Evolutionary conservation across 2,329 filamentous ascomycete species (phyloP), one percentile per base, ranked within the genome.

Genomic region (Phyllosticta capitalensis): DNA sequence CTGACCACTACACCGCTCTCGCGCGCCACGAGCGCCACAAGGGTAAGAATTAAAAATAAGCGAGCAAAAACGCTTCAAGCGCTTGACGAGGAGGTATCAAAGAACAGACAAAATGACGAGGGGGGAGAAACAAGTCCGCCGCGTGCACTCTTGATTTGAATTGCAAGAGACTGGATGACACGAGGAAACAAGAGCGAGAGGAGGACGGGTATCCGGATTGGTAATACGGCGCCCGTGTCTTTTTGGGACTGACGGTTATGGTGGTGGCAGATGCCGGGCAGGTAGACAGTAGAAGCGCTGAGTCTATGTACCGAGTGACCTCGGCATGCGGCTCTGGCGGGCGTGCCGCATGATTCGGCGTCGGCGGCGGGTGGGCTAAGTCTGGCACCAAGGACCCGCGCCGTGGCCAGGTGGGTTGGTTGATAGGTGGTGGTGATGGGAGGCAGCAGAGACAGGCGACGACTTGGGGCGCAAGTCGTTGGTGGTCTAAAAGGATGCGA

Each of bases 241-340:
- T 12, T 12, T 24, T 26, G 54, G 19, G 9, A 3, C n/a, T 17
- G 30, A 9, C 3, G n/a, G 30, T 38, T 19, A 7, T 33, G 10
- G 19, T 14, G 53, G n/a, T 14, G 33, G 10, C 9, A 38, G n/a
- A 38, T 22, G 33, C n/a, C 33, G 22, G 19, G 17, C 22, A 55
- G 24, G 20, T 21, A 21, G 50, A 26, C 24, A 7, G 24, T 45
- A 26, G 24, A 3, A 26, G 50, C 19, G 24, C 52, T 30, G 22
- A 26, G 22, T 30, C 17, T 26, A 54, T 54, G 55, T 57, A 57
- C 55, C 55, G 21, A 55, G 45, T 51, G 55, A 56, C 48, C 55
- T 28, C 10, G 17, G 21, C 45, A 56, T 56, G 55, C 45, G 55
- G 53, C 33, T n/a, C 22, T 12, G 52, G 22, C 52, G 20, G 20